A percentile compares a stretch with the other conserved stretches of the same genome.
These are phyloP conservation scores for Paraphoma sp. DNA, from an alignment of 2,329 filamentous ascomycete genomes.

Conservation along the genomic window DNA sequence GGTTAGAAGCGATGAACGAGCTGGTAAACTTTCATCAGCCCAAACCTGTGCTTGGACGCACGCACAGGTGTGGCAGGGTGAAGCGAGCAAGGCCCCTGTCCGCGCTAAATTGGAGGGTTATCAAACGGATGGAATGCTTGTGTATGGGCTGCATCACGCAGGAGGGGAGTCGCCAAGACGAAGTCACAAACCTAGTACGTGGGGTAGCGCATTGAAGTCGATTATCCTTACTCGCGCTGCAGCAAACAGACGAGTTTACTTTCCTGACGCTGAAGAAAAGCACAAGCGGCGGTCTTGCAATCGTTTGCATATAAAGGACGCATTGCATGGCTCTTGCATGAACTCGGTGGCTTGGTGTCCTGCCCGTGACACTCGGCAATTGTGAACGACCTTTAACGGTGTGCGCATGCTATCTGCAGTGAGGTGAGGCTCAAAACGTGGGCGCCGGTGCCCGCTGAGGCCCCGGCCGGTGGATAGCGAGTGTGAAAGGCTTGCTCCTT, in stretches of 20 bases:
- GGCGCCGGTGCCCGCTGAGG: slow-evolving; percentile 32
- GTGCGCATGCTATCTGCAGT: neutral
- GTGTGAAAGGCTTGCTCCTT: slow-evolving; percentile 7
- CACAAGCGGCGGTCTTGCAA: slow-evolving; percentile 7
- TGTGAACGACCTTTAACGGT: neutral
- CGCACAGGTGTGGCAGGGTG: slow-evolving; percentile 31
- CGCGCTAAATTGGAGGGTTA: slow-evolving; percentile 18
- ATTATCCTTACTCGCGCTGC: slow-evolving; percentile 34
- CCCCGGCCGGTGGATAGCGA: slow-evolving; percentile 15
- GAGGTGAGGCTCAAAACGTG: slow-evolving; percentile 43
- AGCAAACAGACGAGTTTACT: slow-evolving; percentile 1
- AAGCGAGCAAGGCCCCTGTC: slow-evolving; percentile 30
- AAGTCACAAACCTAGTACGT: slow-evolving; percentile 28
- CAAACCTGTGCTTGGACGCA: slow-evolving; percentile 44
- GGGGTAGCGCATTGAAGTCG: slow-evolving; percentile 31
- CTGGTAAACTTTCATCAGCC: slow-evolving; percentile 14
- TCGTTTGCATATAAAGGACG: slow-evolving; percentile 13
- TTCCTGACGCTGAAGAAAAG: neutral
- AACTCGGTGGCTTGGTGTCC: neutral
- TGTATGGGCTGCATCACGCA: slow-evolving; percentile 37
- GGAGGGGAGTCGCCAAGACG: slow-evolving; percentile 35
- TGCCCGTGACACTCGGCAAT: neutral
- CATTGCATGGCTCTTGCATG: slow-evolving; percentile 4
- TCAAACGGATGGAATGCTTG: slow-evolving; percentile 6
- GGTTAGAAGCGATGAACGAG: slow-evolving; percentile 31